Evolutionary conservation across 805 yeast species (phyloP).

Genomic region (Wickerhamiella hasegawae): DNA sequence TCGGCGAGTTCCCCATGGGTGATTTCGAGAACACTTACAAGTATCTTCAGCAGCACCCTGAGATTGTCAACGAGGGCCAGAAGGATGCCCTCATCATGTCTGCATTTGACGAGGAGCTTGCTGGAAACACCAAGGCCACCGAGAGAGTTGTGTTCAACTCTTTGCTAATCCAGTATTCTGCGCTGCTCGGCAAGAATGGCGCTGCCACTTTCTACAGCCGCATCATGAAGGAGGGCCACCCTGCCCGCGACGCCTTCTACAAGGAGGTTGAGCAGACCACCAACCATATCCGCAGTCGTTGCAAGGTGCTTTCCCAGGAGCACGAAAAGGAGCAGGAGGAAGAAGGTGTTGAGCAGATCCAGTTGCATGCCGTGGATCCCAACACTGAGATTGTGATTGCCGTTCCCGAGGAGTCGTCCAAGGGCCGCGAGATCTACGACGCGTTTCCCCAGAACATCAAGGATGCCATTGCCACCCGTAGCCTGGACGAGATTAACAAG

Average conservation of each 20-base stretch:
- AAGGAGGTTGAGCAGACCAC: slow-evolving; percentile 63
- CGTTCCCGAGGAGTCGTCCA: slow-evolving; percentile 28
- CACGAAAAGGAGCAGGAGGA: slow-evolving; percentile 22
- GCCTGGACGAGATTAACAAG: slow-evolving; percentile 64
- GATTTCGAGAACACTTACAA: slow-evolving; percentile 35
- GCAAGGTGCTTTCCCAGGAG: slow-evolving; percentile 38
- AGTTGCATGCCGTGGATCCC: slow-evolving; percentile 77
- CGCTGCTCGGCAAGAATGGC: slow-evolving; percentile 22
- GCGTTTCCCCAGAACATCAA: slow-evolving; percentile 53
- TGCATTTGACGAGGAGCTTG: slow-evolving; percentile 71
- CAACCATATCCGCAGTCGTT: slow-evolving; percentile 60
- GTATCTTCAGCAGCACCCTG: slow-evolving; percentile 38
- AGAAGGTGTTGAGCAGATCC: slow-evolving; percentile 67
- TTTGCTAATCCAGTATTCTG: slow-evolving; percentile 57
- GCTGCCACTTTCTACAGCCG: slow-evolving; percentile 43
- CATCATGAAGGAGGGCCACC: slow-evolving; percentile 35
- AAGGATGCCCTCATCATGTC: slow-evolving; percentile 87
- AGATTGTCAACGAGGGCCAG: slow-evolving; percentile 65
- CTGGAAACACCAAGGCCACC: slow-evolving; percentile 37
- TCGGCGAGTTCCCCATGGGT: slow-evolving; percentile 38
- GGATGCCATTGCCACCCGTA: slow-evolving; percentile 54
- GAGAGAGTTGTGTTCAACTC: slow-evolving; percentile 66
- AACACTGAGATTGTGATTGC: slow-evolving; percentile 55
- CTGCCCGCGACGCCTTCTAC: slow-evolving; percentile 53
- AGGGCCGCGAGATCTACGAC: slow-evolving; percentile 27